phyloP scores from a whole-genome alignment of 2,329 filamentous ascomycete species.

The Catunica adiposa region DNA sequence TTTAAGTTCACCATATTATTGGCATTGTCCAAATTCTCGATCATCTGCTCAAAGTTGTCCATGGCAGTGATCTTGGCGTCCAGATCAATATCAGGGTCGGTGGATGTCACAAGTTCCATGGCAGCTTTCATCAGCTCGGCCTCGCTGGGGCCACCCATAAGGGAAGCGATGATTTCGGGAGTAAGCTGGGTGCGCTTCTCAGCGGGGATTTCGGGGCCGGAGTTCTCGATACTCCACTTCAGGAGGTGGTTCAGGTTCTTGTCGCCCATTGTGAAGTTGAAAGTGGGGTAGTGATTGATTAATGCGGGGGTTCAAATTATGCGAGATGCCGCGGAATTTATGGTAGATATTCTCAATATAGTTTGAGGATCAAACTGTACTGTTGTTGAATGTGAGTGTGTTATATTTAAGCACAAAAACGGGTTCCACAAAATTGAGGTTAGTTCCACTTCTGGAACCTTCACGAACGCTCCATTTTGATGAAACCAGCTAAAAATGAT shows the following conservation, averaged over 20 bases:
- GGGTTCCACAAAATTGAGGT: neutral
- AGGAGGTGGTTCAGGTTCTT: conserved; percentile 56
- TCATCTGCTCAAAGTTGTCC: conserved; percentile 87
- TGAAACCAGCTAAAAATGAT: neutral
- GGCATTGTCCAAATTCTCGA: conserved; percentile 88
- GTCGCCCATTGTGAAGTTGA: conserved; percentile 22
- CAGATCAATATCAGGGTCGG: conserved; percentile 44
- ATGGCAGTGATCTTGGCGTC: conserved; percentile 71
- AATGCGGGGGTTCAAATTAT: neutral
- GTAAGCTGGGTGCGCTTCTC: conserved; percentile 34
- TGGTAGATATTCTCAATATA: neutral
- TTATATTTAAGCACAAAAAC: neutral
- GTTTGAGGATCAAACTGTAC: neutral
- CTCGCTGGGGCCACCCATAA: conserved; percentile 76
- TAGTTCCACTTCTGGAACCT: conserved; percentile 14
- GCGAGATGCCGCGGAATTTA: neutral
- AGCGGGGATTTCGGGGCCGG: conserved; percentile 21
- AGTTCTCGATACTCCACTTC: conserved; percentile 53
- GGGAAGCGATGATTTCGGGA: conserved; percentile 51
- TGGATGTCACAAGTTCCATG: conserved; percentile 57
- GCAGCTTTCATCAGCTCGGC: conserved; percentile 79
- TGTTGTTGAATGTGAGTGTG: neutral
- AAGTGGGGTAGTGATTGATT: conserved; percentile 8
- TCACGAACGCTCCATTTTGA: conserved; percentile 10
- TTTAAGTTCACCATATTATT: conserved; percentile 72